Percentiles rank a stretch among this genome's conserved stretches.
phyloP scores from a whole-genome alignment of 1,284 basidiomycete species.

The Coniferiporia weirii region DNA sequence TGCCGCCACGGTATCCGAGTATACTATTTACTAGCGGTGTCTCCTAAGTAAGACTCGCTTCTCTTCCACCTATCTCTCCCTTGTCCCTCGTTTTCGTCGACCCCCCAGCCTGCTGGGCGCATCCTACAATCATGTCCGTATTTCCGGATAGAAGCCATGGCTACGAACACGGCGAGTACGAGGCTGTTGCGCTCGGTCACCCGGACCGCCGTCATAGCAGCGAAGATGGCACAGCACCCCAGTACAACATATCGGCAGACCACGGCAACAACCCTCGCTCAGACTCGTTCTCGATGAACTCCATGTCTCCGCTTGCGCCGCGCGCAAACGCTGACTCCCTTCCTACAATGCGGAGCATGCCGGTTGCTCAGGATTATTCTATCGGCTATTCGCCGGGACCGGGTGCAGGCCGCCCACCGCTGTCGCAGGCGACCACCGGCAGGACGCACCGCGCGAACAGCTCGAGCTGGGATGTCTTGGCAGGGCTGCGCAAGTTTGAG shows the following conservation, averaged over 20 bases:
- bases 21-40: too few relatives aligned
- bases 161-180: not conserved
- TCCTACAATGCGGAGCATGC: constrained; percentile 2
- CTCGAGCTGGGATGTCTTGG: constrained; percentile 49
- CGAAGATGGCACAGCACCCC: not conserved
- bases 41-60: too few relatives aligned
- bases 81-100: too few relatives aligned
- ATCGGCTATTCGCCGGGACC: not conserved
- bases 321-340: not conserved
- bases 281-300: constrained; percentile 19
- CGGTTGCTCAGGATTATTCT: constrained; percentile 2
- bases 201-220: not conserved
- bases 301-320: constrained; percentile 9
- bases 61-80: too few relatives aligned
- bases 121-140: not conserved
- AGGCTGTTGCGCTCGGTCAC: constrained; percentile 1
- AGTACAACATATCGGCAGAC: not conserved
- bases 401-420: not conserved
- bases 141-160: not conserved
- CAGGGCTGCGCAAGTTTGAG: constrained; percentile 49
- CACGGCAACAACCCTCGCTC: constrained; percentile 5
- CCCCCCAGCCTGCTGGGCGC: not conserved
- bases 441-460: constrained; percentile 10
- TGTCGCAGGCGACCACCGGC: constrained; percentile 3
- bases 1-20: too few relatives aligned